phyloP scores from a whole-genome alignment of 2,329 filamentous ascomycete species.

The Alternaria consortialis region DNA sequence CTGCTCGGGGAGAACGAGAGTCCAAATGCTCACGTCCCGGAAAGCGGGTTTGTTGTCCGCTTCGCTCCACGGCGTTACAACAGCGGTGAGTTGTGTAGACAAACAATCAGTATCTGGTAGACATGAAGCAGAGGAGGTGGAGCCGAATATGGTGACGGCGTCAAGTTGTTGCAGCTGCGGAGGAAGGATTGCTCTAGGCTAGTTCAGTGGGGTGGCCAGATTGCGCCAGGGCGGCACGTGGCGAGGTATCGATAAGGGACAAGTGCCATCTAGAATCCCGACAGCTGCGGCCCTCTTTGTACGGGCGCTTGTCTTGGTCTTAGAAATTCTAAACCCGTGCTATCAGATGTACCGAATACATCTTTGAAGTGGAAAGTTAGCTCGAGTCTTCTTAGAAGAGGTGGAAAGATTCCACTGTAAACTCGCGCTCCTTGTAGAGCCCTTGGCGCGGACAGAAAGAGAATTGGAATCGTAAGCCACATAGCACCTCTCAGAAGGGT shows the following conservation, averaged over 20 bases:
- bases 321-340: no score
- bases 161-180: not conserved
- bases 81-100: not conserved
- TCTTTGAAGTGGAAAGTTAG: no score
- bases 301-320: not conserved
- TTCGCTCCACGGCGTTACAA: not conserved
- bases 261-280: not conserved
- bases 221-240: not conserved
- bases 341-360: no score
- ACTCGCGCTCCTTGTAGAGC: not conserved
- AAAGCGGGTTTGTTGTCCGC: not conserved
- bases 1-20: conserved; percentile 9
- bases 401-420: not conserved
- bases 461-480: not conserved
- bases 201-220: conserved; percentile 1
- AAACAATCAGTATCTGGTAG: not conserved
- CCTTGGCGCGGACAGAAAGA: not conserved
- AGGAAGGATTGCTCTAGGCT: not conserved
- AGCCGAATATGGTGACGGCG: not conserved
- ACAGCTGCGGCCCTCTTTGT: not conserved
- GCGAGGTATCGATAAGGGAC: conserved; percentile 7
- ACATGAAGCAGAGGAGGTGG: not conserved
- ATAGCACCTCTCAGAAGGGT: no score
- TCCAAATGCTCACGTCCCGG: not conserved
- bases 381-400: not conserved